Evolutionary conservation across 164 flowering plant genomes (phyloP), one percentile per base, ranked within the genome.

Genomic region (Buxus sempervirens): DNA sequence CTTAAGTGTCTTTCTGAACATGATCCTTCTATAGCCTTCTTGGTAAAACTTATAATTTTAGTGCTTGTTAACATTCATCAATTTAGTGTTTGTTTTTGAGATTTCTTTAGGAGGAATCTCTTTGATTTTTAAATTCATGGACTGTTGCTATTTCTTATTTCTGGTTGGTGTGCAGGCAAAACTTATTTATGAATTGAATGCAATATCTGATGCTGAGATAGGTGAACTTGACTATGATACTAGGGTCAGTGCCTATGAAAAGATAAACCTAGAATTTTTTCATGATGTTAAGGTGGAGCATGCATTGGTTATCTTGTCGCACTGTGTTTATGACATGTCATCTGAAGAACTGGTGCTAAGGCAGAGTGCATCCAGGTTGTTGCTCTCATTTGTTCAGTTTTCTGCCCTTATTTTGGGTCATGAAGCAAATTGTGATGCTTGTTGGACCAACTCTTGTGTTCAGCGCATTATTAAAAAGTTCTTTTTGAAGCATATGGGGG

Each of bases 261-360:
- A 76, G 68, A 78, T 96, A 15, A 75, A 61, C 36, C 59, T 65
- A 24, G 77, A 79, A 9, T 86, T 80, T 48, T 93, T 90, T 70
- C 54, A 55, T 56, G 48, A 75, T 60, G 9, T 80, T 26, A 73
- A 32, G 56, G 88, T 73, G 54, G 84, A 85, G 69, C 89, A 85
- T 68, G 87, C 87, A 28, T 60, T 87, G 64, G 71, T 91, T 27
- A 70, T 96, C 66, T 64, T 96, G 65, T 90, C 98, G 4, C 98
- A 96, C 45, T 79, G 82, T 77, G 76, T 93, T 9, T 79, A 85
- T 79, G 95, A 93, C 70, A 81, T 96, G 90, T 83, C 93, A 32
- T 86, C 93, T 10, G 84, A 81, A 22, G 97, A 92, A 24, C 18
- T 86, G 60, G 83, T 84, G 36, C 72, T 93, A 63, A 87, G 95